A percentile compares a stretch with the other conserved stretches of the same genome.
Evolutionary conservation across 495 filamentous ascomycete species (phyloP).

Genomic region (Trichoderma parareesei): DNA sequence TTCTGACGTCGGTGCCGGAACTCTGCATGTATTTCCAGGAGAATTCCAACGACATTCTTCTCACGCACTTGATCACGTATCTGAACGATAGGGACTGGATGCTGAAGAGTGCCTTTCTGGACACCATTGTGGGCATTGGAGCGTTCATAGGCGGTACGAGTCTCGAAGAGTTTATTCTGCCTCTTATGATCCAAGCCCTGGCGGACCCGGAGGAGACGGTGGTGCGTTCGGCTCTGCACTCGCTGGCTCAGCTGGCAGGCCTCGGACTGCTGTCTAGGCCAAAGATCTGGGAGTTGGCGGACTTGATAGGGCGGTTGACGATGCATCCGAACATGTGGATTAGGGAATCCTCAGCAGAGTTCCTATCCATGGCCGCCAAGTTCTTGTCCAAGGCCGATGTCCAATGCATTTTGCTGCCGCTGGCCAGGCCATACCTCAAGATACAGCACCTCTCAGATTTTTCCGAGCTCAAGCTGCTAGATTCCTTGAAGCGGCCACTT

Average conservation of each 20-base stretch:
- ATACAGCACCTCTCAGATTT: conserved; percentile 38
- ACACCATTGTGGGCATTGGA: conserved; percentile 88
- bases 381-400: conserved; percentile 77
- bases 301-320: conserved; percentile 71
- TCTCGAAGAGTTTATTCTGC: conserved; percentile 91
- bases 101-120: conserved; percentile 92
- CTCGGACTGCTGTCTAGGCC: conserved; percentile 79
- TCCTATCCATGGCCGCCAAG: conserved; percentile 66
- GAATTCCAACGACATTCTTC: conserved; percentile 84
- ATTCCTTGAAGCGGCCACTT: conserved; percentile 77
- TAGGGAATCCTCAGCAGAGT: conserved; percentile 74
- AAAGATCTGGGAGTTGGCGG: conserved; percentile 79
- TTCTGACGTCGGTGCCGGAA: conserved; percentile 86
- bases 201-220: conserved; percentile 95
- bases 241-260: conserved; percentile 81
- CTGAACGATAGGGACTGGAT: conserved; percentile 96
- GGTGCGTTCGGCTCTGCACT: conserved; percentile 80
- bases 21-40: conserved; percentile 90
- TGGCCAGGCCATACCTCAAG: conserved; percentile 78
- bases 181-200: conserved; percentile 93
- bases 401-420: conserved; percentile 70
- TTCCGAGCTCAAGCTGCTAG: conserved; percentile 66
- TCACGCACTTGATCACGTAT: conserved; percentile 95
- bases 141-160: conserved; percentile 80
- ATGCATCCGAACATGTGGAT: conserved; percentile 96